phyloP scores from a whole-genome alignment of 257 asterid genomes.

The Ajuga chamaepitys region DNA sequence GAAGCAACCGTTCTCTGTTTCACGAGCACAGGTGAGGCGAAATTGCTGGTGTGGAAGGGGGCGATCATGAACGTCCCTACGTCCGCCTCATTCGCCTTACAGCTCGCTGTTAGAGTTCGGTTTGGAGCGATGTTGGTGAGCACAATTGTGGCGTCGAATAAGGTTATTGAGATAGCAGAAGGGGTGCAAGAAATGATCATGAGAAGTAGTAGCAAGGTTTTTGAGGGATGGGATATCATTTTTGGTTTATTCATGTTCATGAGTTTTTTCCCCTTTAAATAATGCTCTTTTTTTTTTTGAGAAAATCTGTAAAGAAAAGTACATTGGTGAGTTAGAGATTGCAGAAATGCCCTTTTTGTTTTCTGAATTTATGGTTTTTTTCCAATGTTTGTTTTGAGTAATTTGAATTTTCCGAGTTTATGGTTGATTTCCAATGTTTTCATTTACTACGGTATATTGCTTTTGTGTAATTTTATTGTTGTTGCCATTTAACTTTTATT shows the following conservation, averaged over 20 bases:
- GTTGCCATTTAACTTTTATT: no score
- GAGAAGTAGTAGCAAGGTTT: background rate
- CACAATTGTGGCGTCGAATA: background rate
- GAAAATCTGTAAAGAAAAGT: no score
- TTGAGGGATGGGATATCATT: background rate
- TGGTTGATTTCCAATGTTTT: no score
- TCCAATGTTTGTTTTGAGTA: no score
- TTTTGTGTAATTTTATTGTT: no score
- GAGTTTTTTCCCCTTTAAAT: background rate
- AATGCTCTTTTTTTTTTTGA: no score
- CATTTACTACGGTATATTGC: no score
- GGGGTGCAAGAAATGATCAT: background rate
- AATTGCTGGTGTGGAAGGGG: background rate
- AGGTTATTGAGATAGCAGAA: background rate
- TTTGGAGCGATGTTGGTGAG: background rate
- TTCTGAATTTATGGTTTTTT: no score
- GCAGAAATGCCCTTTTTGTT: no score
- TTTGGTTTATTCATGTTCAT: background rate
- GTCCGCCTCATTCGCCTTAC: background rate
- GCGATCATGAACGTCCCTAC: background rate
- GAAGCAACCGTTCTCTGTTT: background rate
- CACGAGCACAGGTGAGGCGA: background rate
- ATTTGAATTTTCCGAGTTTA: no score
- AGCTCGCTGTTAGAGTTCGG: background rate
- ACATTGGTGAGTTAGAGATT: no score